These are phyloP conservation scores for Aspergillus sp. DNA, from an alignment of 2,329 filamentous ascomycete genomes.

Conservation along the genomic window DNA sequence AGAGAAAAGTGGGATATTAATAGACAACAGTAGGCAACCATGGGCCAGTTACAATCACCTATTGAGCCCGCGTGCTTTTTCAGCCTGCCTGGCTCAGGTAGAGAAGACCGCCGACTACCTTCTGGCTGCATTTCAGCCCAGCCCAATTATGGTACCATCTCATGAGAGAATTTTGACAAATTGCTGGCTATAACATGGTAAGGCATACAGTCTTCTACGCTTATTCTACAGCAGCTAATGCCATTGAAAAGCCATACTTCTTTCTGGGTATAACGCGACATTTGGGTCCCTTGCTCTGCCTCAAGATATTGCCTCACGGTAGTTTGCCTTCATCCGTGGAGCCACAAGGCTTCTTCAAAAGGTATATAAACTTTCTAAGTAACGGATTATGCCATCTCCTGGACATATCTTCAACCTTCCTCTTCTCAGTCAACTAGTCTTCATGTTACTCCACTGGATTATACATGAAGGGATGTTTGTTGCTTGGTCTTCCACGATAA, in stretches of 20 bases:
- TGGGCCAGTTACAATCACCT: too few species aligned
- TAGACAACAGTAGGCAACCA: too few species aligned
- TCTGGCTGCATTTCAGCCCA: background rate
- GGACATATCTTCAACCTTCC: background rate
- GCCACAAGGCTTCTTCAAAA: background rate
- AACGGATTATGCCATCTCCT: background rate
- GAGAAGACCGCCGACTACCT: background rate
- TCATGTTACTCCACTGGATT: background rate
- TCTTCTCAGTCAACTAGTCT: background rate
- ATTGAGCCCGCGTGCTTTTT: background rate
- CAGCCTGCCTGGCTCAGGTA: background rate
- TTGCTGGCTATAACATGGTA: background rate
- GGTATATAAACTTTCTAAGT: background rate
- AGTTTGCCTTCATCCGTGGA: background rate
- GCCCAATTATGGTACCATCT: background rate
- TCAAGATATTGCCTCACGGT: background rate
- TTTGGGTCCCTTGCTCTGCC: background rate
- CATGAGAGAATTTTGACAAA: background rate
- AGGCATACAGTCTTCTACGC: background rate
- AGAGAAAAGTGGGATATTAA: too few species aligned
- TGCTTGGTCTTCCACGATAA: background rate
- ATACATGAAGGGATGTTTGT: background rate
- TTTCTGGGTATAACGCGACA: background rate
- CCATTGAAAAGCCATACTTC: background rate
- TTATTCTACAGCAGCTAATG: background rate